These are phyloP conservation scores for Cronartium quercuum DNA, from an alignment of 1,284 basidiomycete species.

Conservation along the genomic window DNA sequence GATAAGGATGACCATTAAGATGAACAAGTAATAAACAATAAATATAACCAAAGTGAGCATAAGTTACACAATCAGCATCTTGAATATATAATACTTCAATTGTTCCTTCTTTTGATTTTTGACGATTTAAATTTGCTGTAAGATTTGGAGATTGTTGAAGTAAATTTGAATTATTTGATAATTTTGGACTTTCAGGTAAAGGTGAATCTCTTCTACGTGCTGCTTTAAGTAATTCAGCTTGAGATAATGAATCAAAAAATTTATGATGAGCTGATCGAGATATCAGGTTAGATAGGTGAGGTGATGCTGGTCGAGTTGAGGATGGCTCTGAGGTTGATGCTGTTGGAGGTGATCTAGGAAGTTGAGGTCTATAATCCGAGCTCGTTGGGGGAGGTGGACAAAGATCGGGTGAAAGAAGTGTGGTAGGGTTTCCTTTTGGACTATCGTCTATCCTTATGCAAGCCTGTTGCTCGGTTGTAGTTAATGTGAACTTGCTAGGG, in stretches of 20 bases:
- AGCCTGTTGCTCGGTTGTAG: no score
- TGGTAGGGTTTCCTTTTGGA: no score
- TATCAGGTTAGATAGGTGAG: not conserved
- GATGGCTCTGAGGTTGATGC: not conserved
- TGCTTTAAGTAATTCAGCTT: constrained; percentile 35
- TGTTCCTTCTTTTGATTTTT: constrained; percentile 3
- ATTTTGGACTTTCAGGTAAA: not conserved
- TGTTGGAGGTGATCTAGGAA: not conserved
- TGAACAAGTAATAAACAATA: constrained; percentile 29
- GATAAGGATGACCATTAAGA: constrained; percentile 27
- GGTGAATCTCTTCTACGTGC: constrained; percentile 22
- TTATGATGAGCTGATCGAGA: constrained; percentile 25
- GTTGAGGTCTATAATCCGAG: not conserved
- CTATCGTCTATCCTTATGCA: no score
- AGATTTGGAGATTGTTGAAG: no score
- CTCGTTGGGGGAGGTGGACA: not conserved
- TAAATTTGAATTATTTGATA: no score
- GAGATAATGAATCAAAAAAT: constrained; percentile 38
- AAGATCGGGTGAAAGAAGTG: not conserved
- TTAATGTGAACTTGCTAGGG: not conserved
- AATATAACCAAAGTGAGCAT: constrained; percentile 38
- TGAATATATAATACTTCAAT: constrained; percentile 20
- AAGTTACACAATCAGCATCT: constrained; percentile 23
- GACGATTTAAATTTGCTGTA: no score
- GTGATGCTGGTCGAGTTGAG: not conserved